These are phyloP conservation scores for Cnidoscolus chayamansa DNA, from an alignment of 441 rosid species.

Conservation along the genomic window DNA sequence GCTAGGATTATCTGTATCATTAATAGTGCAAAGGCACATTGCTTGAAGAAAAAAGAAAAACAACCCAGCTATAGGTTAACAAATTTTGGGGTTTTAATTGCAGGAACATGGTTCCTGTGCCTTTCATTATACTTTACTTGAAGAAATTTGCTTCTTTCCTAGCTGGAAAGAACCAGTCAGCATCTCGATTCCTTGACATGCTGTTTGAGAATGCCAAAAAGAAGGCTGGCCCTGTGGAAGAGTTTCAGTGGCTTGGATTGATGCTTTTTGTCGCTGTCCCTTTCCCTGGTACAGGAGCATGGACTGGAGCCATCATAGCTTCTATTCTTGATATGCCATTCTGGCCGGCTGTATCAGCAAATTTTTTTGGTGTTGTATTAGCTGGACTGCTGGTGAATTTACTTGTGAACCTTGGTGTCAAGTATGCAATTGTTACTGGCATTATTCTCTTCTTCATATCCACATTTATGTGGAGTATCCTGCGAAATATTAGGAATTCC, in stretches of 20 bases:
- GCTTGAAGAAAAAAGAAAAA: not conserved
- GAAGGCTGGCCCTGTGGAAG: slow-evolving; percentile 86
- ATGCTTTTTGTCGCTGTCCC: slow-evolving; percentile 98
- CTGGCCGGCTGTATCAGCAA: slow-evolving; percentile 74
- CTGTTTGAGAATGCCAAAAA: slow-evolving; percentile 63
- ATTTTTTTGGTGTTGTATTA: slow-evolving; percentile 70
- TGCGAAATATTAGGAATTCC: slow-evolving; percentile 56
- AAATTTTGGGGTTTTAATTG: slow-evolving; percentile 22
- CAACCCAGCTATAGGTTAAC: slow-evolving; percentile 9
- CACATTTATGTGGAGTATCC: slow-evolving; percentile 78
- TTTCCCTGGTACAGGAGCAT: slow-evolving; percentile 92
- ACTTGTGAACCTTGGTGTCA: slow-evolving; percentile 76
- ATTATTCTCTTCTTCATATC: slow-evolving; percentile 61
- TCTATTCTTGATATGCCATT: slow-evolving; percentile 90
- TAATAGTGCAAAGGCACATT: slow-evolving; percentile 5
- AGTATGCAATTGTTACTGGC: slow-evolving; percentile 67
- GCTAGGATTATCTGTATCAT: not conserved
- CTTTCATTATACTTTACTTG: slow-evolving; percentile 73
- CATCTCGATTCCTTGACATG: slow-evolving; percentile 52
- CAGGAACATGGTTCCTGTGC: slow-evolving; percentile 98
- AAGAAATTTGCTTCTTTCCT: slow-evolving; percentile 66
- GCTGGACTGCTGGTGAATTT: slow-evolving; percentile 88
- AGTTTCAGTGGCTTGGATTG: slow-evolving; percentile 86
- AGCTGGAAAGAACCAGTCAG: slow-evolving; percentile 59
- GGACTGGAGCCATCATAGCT: slow-evolving; percentile 93